These are phyloP conservation scores for Senna siamea DNA, from an alignment of 306 rosid genomes.

Conservation along the genomic window DNA sequence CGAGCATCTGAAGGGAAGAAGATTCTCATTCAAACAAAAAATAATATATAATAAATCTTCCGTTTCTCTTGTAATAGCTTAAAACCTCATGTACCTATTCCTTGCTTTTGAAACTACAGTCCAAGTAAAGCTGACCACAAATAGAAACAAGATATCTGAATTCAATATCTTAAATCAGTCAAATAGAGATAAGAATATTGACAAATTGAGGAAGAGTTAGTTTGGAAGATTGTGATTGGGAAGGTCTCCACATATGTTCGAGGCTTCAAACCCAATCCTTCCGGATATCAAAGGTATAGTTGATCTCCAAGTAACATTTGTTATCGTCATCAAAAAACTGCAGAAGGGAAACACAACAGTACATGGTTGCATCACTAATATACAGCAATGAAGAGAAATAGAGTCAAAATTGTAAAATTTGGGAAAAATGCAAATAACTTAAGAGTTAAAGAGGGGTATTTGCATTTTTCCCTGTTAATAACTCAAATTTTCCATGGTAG, in stretches of 20 bases:
- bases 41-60: not conserved
- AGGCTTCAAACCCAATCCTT: slow-evolving; percentile 60
- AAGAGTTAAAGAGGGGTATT: too few relatives aligned
- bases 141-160: not conserved
- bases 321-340: slow-evolving; percentile 86
- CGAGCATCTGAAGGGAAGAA: not conserved
- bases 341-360: slow-evolving; percentile 2
- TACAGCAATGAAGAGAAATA: not conserved
- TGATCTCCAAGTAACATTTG: slow-evolving; percentile 83
- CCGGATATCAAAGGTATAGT: slow-evolving; percentile 73
- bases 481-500: too few relatives aligned
- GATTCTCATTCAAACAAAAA: not conserved
- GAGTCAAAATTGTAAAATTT: not conserved
- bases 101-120: slow-evolving; percentile 15
- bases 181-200: not conserved
- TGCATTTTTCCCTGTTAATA: too few relatives aligned
- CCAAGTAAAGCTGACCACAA: not conserved
- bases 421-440: not conserved
- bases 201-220: slow-evolving; percentile 35
- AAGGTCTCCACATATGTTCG: slow-evolving; percentile 24
- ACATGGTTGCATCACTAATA: not conserved
- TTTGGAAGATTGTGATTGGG: slow-evolving; percentile 8
- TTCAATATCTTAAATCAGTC: not conserved
- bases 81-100: not conserved
- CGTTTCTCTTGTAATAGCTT: slow-evolving; percentile 19